Percentiles rank a stretch among this genome's conserved stretches.
Evolutionary conservation across 148 eudicot genomes (phyloP).

Genomic region (Fagopyrum tataricum): DNA sequence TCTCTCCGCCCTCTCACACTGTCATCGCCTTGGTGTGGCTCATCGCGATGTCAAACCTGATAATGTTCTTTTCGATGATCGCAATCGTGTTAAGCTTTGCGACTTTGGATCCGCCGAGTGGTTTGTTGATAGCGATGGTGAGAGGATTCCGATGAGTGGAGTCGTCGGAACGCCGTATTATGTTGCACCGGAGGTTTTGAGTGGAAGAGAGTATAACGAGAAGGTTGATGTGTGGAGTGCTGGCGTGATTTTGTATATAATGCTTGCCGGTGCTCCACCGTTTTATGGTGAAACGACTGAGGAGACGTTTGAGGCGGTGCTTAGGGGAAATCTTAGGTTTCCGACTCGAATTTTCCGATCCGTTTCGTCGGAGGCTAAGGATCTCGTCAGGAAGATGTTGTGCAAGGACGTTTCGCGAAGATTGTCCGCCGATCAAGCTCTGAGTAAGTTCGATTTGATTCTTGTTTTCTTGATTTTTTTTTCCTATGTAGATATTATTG

Average conservation of each 20-base stretch:
- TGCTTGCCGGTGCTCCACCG: conserved; percentile 54
- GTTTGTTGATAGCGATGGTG: conserved; percentile 22
- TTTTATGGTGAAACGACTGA: conserved; percentile 40
- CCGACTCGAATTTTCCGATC: conserved; percentile 44
- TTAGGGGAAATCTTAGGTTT: conserved; percentile 48
- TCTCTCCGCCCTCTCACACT: conserved; percentile 33
- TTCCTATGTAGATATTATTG: neutral
- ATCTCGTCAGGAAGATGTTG: conserved; percentile 52
- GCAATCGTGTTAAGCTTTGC: conserved; percentile 31
- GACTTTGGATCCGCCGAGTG: conserved; percentile 63
- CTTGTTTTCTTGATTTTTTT: neutral
- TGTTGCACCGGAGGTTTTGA: conserved; percentile 60
- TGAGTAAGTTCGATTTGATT: conserved; percentile 29
- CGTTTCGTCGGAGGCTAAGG: conserved; percentile 55
- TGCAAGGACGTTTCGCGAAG: conserved; percentile 47
- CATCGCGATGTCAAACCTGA: conserved; percentile 65
- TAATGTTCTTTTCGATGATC: conserved; percentile 43
- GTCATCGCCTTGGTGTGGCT: conserved; percentile 45
- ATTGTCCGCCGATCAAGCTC: conserved; percentile 50
- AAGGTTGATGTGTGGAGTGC: conserved; percentile 66
- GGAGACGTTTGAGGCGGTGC: conserved; percentile 48
- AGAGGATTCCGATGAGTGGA: conserved; percentile 33
- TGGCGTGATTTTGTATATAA: conserved; percentile 53
- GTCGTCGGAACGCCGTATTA: conserved; percentile 68
- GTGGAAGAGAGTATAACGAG: conserved; percentile 46